Base-by-base conservation (phyloP, 768 basidiomycete species). In the Roridomyces roridus region DNA sequence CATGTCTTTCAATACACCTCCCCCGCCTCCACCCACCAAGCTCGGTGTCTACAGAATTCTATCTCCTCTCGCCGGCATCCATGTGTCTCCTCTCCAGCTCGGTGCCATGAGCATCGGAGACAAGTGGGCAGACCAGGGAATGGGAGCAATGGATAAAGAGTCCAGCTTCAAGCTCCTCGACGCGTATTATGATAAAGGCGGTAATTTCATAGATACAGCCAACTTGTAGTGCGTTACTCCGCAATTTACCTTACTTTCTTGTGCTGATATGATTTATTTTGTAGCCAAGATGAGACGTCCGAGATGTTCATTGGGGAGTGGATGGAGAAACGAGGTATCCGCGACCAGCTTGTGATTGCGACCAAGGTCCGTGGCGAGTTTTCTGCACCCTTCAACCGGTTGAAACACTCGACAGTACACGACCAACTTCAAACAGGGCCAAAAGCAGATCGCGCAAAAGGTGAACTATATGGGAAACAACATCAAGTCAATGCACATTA, bases 301-400 rank as follows among this genome's bases (percentile, higher is more conserved):
- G 78, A 81, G 57, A 56, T 54, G 49, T 75, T 78, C 67, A 69
- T 81, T 21, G 80, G 80, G 18, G 80, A 80, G 56, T 81, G 80
- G 79, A 75, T 77, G 68, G 71, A 75, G 62, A 48, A 60, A 29
- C 67, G 75, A 24, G 70, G 68, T 1, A 70, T 73, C 52, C 73
- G 80, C 36, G 77, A 81, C 59, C 76, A 78, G 55, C 70, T 81
- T 17, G 72, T 80, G 52, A 64, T 79, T 26, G 78, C 78, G 1
- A 77, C 79, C 21, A 79, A 74, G 71, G 72, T 72, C 29, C 29
- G 29, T 31, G 7, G 29, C 29, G 7, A 7, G 31, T 2, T 39
- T 45, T 37, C 23, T 29, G n/a, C 28, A 10, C n/a, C 3, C 40
- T 41, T 36, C 31, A 17, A 9, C 20, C 21, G 17, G 18, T 23